Evolutionary conservation across 2,329 filamentous ascomycete species (phyloP).

Genomic region (Diaporthe sp.): DNA sequence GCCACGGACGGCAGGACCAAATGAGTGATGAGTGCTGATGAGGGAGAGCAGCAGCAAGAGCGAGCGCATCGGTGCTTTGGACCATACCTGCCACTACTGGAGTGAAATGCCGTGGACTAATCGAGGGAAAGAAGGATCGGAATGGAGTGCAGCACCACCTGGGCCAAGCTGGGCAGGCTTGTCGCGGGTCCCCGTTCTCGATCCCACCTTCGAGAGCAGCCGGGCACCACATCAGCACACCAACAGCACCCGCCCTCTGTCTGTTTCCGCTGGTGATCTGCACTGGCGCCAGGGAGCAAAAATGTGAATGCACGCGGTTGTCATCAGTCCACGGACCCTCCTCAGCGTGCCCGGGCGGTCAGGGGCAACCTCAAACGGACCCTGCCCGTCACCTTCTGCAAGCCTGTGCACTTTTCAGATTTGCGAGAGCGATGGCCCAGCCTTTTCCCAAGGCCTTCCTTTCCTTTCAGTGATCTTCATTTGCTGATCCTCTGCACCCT

Average conservation of each 20-base stretch:
- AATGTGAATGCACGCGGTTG: slow-evolving; percentile 27
- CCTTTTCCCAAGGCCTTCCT: not conserved
- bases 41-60: not conserved
- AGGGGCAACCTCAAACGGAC: slow-evolving; percentile 20
- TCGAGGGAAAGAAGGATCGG: not conserved
- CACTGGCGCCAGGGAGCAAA: not conserved
- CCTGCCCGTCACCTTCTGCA: not conserved
- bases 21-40: not conserved
- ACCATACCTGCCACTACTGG: not conserved
- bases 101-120: slow-evolving; percentile 3
- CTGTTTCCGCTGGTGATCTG: slow-evolving; percentile 25
- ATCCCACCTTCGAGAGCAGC: not conserved
- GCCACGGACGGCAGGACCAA: not conserved
- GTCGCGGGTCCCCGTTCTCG: not conserved
- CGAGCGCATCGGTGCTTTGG: not conserved
- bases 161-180: not conserved
- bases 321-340: slow-evolving; percentile 26
- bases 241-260: slow-evolving; percentile 2
- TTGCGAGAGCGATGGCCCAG: slow-evolving; percentile 27
- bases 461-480: slow-evolving; percentile 6
- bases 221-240: slow-evolving; percentile 6
- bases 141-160: slow-evolving; percentile 1
- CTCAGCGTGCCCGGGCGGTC: slow-evolving; percentile 12
- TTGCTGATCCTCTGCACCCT: slow-evolving; percentile 6
- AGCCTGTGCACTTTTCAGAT: slow-evolving; percentile 13